Evolutionary conservation across 2,329 filamentous ascomycete species (phyloP).

Genomic region (Penicillium nordicum): DNA sequence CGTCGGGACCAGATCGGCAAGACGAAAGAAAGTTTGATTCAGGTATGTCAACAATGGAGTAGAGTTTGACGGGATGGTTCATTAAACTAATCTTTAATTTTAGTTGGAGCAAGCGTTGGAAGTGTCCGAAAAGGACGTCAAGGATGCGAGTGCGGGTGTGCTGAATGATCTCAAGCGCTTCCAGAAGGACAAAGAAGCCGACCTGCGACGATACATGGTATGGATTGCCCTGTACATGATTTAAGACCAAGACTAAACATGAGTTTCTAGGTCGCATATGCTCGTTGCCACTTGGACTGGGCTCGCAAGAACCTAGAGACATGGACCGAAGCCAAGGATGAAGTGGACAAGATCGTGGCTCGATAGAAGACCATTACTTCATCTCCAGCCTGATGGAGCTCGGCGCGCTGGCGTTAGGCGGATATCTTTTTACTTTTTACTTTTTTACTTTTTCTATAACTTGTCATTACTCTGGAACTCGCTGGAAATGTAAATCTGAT

Average conservation of each 20-base stretch:
- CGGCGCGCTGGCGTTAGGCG: slow-evolving; percentile 1
- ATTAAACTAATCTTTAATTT: slow-evolving; percentile 13
- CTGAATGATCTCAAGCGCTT: slow-evolving; percentile 88
- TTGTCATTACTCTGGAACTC: not conserved
- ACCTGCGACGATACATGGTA: slow-evolving; percentile 93
- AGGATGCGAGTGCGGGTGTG: slow-evolving; percentile 84
- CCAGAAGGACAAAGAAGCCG: slow-evolving; percentile 92
- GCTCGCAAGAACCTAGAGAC: slow-evolving; percentile 85
- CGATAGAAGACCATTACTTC: slow-evolving; percentile 27
- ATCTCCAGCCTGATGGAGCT: not conserved
- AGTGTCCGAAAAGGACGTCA: slow-evolving; percentile 85
- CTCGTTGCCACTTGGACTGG: slow-evolving; percentile 91
- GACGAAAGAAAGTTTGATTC: slow-evolving; percentile 78
- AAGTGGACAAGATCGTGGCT: slow-evolving; percentile 77
- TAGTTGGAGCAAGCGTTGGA: slow-evolving; percentile 88
- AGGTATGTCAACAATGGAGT: slow-evolving; percentile 39
- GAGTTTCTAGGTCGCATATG: slow-evolving; percentile 71
- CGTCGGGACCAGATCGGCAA: slow-evolving; percentile 92
- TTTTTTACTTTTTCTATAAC: not conserved
- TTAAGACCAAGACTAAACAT: slow-evolving; percentile 7
- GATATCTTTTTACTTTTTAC: not conserved
- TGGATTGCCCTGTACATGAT: not conserved
- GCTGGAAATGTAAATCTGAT: not conserved
- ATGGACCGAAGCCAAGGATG: slow-evolving; percentile 84
- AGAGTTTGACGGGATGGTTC: not conserved